Evolutionary conservation across 1,284 basidiomycete genomes (phyloP).

Genomic region (Acaromyces ingoldii): DNA sequence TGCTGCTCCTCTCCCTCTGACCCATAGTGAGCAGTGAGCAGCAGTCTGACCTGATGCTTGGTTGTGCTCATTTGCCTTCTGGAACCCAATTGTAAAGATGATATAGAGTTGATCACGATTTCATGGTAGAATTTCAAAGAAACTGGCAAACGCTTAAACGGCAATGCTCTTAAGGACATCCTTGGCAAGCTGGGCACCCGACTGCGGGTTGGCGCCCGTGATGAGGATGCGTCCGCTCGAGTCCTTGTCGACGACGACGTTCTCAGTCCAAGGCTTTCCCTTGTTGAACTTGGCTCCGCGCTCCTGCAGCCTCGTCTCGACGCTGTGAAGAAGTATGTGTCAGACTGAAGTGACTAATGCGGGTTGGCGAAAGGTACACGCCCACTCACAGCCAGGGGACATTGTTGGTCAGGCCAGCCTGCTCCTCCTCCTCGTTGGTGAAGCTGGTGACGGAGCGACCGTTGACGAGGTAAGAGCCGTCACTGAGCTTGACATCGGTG

Average conservation of each 20-base stretch:
- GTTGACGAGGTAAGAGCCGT: conserved; percentile 53
- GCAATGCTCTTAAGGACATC: too few species aligned
- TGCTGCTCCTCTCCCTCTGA: too few species aligned
- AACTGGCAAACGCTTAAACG: too few species aligned
- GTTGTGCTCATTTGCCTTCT: too few species aligned
- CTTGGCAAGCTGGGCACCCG: conserved; percentile 21
- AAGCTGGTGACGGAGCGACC: conserved; percentile 64
- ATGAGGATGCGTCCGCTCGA: conserved; percentile 54
- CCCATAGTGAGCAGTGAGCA: too few species aligned
- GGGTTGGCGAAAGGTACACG: neutral
- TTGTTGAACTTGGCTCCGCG: conserved; percentile 64
- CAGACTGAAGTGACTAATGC: neutral
- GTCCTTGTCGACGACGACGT: conserved; percentile 54
- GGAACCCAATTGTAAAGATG: too few species aligned
- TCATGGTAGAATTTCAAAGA: too few species aligned
- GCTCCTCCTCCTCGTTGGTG: conserved; percentile 66
- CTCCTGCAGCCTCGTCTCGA: conserved; percentile 62
- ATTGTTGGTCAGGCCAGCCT: conserved; percentile 52
- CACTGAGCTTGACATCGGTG: conserved; percentile 35
- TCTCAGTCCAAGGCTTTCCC: conserved; percentile 57
- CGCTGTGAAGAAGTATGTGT: conserved; percentile 11
- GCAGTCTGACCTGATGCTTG: too few species aligned
- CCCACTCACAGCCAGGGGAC: conserved; percentile 61
- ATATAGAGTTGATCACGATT: too few species aligned
- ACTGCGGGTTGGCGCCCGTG: conserved; percentile 58